phyloP scores from a whole-genome alignment of 176 grass and related monocot species.

The Bromus sterilis region DNA sequence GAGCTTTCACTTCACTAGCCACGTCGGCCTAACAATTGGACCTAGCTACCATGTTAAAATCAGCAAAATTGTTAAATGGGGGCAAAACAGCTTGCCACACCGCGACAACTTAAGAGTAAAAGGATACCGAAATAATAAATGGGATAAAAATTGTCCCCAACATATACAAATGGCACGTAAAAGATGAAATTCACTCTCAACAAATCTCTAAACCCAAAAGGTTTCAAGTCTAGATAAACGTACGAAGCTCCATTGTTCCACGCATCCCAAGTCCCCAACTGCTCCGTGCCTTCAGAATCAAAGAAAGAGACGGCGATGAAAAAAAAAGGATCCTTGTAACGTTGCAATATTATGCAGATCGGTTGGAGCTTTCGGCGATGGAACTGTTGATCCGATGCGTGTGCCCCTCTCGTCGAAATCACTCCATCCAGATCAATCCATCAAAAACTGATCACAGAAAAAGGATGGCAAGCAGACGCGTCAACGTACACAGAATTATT shows the following conservation, averaged over 20 bases:
- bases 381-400: constrained; percentile 20
- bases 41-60: too few species aligned
- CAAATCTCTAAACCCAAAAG: constrained; percentile 6
- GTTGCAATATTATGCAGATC: neutral
- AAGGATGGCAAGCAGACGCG: neutral
- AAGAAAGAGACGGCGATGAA: neutral
- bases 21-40: too few species aligned
- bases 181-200: neutral
- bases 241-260: constrained; percentile 7
- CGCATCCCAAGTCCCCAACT: neutral
- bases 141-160: neutral
- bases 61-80: too few species aligned
- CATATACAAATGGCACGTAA: neutral
- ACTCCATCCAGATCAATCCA: neutral
- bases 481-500: neutral
- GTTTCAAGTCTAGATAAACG: constrained; percentile 5
- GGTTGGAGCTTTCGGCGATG: constrained; percentile 20
- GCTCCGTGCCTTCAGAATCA: neutral
- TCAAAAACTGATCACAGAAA: neutral
- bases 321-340: neutral
- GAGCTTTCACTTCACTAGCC: too few species aligned
- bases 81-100: too few species aligned
- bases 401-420: neutral
- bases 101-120: too few species aligned
- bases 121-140: too few species aligned